Evolutionary conservation across 1,284 basidiomycete species (phyloP).

Genomic region (Papiliotrema fonsecae): DNA sequence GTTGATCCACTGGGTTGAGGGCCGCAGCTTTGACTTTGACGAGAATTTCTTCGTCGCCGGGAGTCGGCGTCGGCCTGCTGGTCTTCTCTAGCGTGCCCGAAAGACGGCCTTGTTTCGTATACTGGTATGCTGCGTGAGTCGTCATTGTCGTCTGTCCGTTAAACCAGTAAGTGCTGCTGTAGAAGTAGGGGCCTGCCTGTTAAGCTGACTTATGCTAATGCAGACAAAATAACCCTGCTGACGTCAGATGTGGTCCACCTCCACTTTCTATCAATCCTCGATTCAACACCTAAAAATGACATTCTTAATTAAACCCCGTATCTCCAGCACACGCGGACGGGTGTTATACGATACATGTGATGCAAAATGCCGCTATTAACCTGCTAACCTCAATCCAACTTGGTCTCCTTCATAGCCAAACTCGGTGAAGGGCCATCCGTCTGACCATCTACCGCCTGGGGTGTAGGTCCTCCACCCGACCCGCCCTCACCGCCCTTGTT

Average conservation of each 20-base stretch:
- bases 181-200: no score
- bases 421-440: slow-evolving; percentile 8
- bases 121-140: slow-evolving; percentile 14
- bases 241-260: no score
- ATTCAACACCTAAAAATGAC: no score
- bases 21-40: slow-evolving; percentile 61
- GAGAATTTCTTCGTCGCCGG: slow-evolving; percentile 13
- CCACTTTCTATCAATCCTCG: no score
- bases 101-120: slow-evolving; percentile 14
- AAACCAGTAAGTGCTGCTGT: no score
- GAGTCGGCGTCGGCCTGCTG: slow-evolving; percentile 5
- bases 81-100: slow-evolving; percentile 11
- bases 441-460: slow-evolving; percentile 6
- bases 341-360: no score
- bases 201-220: no score
- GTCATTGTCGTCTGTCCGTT: no score
- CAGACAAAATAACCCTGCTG: no score
- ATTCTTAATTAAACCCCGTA: no score
- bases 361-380: not conserved
- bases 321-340: no score
- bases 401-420: slow-evolving; percentile 18
- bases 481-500: slow-evolving; percentile 11
- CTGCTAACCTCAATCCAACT: slow-evolving; percentile 4
- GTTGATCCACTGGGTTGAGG: slow-evolving; percentile 61
- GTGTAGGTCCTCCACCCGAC: slow-evolving; percentile 12